These are phyloP conservation scores for Aegilops speltoides DNA, from an alignment of 176 grass and related monocot species.

Conservation along the genomic window DNA sequence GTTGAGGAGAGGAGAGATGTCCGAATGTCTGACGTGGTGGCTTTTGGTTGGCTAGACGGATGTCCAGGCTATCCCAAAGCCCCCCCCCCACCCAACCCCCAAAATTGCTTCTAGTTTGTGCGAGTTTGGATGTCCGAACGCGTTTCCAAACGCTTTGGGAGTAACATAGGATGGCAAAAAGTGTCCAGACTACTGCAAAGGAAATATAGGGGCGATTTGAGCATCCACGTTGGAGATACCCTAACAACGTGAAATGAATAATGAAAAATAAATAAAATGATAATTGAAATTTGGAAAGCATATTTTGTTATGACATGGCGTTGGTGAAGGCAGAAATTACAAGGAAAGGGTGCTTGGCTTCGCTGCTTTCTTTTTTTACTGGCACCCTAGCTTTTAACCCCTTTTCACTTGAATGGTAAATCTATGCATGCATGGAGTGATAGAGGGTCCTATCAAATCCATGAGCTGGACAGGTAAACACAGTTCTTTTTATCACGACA, in stretches of 20 bases:
- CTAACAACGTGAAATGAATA: background rate
- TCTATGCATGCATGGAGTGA: background rate
- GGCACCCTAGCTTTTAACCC: background rate
- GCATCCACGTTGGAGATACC: too few relatives aligned
- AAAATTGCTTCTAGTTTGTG: too few relatives aligned
- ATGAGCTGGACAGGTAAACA: background rate
- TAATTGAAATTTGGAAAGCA: background rate
- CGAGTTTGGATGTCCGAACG: too few relatives aligned
- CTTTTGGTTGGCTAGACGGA: too few relatives aligned
- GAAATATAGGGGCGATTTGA: too few relatives aligned
- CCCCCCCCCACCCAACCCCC: too few relatives aligned
- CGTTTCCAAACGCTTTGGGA: too few relatives aligned
- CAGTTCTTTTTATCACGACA: background rate
- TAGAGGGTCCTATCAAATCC: background rate
- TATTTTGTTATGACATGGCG: slow-evolving; percentile 8
- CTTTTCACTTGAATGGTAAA: background rate
- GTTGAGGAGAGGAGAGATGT: too few relatives aligned
- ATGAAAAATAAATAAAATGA: background rate
- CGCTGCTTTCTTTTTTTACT: background rate
- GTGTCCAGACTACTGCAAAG: too few relatives aligned
- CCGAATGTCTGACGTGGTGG: too few relatives aligned
- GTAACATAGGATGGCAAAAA: too few relatives aligned
- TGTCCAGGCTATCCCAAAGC: too few relatives aligned
- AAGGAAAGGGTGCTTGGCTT: background rate
- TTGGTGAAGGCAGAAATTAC: background rate